Evolutionary conservation across 108 stramenopile species (phyloP).

Genomic region (Mediolabrus comicus): DNA sequence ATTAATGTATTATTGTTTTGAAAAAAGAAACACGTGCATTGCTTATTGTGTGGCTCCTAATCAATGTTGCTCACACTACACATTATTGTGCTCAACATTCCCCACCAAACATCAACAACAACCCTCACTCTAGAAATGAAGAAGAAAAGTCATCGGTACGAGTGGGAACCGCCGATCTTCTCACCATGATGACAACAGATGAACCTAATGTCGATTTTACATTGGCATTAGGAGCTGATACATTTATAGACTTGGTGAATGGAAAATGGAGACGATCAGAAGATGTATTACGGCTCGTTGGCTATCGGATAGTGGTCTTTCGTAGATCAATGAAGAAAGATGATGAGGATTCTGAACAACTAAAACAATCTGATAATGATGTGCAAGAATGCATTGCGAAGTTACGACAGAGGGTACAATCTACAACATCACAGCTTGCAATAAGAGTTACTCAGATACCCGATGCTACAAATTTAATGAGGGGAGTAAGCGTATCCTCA

Average conservation of each 20-base stretch:
- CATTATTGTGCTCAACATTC: too few relatives aligned
- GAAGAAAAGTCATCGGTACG: conserved; percentile 20
- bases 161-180: conserved; percentile 79
- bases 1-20: background rate
- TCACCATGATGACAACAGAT: conserved; percentile 59
- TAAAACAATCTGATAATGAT: conserved; percentile 14
- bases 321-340: conserved; percentile 27
- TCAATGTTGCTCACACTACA: too few relatives aligned
- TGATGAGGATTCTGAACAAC: background rate
- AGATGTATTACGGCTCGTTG: conserved; percentile 62
- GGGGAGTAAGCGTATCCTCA: conserved; percentile 49
- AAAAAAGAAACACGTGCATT: background rate
- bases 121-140: background rate
- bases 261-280: conserved; percentile 77
- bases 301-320: conserved; percentile 74
- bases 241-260: conserved; percentile 74
- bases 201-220: conserved; percentile 56
- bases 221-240: conserved; percentile 81
- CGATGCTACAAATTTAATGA: conserved; percentile 21
- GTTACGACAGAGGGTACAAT: conserved; percentile 14
- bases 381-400: conserved; percentile 9
- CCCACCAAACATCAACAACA: too few relatives aligned
- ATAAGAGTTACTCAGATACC: conserved; percentile 48
- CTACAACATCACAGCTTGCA: conserved; percentile 8
- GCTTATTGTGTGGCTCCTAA: background rate